A percentile compares a stretch with the other conserved stretches of the same genome.
phyloP scores from a whole-genome alignment of 1,284 basidiomycete species.

The Earliella scabrosa region DNA sequence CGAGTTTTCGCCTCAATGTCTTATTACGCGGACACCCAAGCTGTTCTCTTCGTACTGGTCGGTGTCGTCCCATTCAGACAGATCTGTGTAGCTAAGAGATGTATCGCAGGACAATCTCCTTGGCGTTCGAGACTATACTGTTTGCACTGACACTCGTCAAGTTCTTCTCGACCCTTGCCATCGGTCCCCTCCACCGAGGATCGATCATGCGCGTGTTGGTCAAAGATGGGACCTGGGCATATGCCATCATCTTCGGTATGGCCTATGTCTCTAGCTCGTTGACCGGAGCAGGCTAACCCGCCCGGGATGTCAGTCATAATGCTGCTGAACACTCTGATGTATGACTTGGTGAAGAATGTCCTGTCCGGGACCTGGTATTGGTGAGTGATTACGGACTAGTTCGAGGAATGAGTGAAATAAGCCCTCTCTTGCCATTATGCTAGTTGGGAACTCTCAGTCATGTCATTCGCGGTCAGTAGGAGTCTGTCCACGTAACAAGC shows the following conservation, averaged over 20 bases:
- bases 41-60: conserved; percentile 21
- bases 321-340: conserved; percentile 18
- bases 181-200: conserved; percentile 30
- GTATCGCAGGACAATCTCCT: conserved; percentile 16
- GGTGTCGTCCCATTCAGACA: not conserved
- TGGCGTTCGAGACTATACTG: conserved; percentile 37
- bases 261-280: not conserved
- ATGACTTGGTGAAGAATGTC: conserved; percentile 9
- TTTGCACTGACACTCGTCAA: conserved; percentile 38
- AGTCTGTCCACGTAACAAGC: too few species aligned
- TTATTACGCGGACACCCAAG: conserved; percentile 12
- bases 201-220: conserved; percentile 38
- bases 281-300: too few species aligned
- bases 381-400: conserved; percentile 7
- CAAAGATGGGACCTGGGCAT: conserved; percentile 46
- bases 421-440: not conserved
- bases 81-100: not conserved
- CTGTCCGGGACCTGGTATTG: conserved; percentile 15
- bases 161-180: conserved; percentile 30
- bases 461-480: conserved; percentile 24
- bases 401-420: too few species aligned
- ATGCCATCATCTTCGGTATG: conserved; percentile 34
- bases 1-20: conserved; percentile 14
- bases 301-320: conserved; percentile 23
- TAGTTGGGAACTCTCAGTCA: conserved; percentile 18